Conservation (phyloP, 768 basidiomycete species). For the Tylopilus sp. region DNA sequence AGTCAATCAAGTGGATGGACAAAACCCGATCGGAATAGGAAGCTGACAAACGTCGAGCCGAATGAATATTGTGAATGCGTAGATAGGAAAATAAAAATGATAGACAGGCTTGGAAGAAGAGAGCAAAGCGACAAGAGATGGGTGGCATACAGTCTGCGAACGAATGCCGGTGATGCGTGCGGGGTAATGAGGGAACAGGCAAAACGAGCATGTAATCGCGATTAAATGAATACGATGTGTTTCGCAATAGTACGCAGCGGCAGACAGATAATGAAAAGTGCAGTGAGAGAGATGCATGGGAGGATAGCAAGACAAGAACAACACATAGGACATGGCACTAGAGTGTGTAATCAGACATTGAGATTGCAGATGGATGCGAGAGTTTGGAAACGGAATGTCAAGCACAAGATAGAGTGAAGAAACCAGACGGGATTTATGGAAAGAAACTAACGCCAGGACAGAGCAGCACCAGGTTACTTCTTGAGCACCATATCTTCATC, state of each 20-base stretch:
- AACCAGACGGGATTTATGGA: conserved; percentile 21
- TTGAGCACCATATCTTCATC: conserved; percentile 30
- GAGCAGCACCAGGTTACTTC: conserved; percentile 24
- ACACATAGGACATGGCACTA: conserved; percentile 37
- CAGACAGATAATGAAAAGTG: conserved; percentile 23
- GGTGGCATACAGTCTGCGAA: conserved; percentile 27
- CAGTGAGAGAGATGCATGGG: conserved; percentile 30
- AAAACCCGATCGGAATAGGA: conserved; percentile 25
- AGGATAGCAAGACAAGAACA: conserved; percentile 36
- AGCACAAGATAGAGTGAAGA: conserved; percentile 30
- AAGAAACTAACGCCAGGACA: conserved; percentile 16
- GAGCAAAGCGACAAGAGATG: conserved; percentile 25
- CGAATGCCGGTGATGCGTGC: conserved; percentile 20
- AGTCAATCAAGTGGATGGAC: conserved; percentile 18
- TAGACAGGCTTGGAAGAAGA: conserved; percentile 14
- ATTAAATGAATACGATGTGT: conserved; percentile 34
- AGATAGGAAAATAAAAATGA: conserved; percentile 31
- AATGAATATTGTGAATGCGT: conserved; percentile 29
- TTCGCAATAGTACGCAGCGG: conserved; percentile 32
- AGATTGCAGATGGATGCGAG: conserved; percentile 33
- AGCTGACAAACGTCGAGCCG: conserved; percentile 24
- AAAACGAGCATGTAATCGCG: conserved; percentile 35
- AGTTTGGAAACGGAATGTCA: conserved; percentile 34
- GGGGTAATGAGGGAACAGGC: conserved; percentile 22
- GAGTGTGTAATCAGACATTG: conserved; percentile 38